Evolutionary conservation across 257 asterid genomes (phyloP).

Genomic region (Cynanchum wilfordii): DNA sequence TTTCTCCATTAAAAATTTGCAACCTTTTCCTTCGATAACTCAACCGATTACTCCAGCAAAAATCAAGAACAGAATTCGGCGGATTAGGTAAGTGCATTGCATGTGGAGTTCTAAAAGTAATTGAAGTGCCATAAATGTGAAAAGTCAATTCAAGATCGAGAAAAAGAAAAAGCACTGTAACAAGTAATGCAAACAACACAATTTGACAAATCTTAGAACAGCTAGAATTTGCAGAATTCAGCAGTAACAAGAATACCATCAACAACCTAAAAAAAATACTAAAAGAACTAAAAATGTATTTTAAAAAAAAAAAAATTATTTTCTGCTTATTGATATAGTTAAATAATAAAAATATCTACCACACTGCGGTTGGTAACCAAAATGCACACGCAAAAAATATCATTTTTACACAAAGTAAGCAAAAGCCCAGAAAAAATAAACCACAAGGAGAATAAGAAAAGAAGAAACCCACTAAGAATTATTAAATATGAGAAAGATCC

Average conservation of each 20-base stretch:
- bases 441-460: not conserved
- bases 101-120: not conserved
- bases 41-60: not conserved
- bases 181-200: not conserved
- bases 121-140: slow-evolving; percentile 1
- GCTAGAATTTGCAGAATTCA: not conserved
- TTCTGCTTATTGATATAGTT: not conserved
- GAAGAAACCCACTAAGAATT: not conserved
- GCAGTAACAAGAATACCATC: not conserved
- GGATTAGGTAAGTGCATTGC: not conserved
- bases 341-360: not conserved
- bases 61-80: not conserved
- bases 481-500: not conserved
- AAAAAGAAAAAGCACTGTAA: not conserved
- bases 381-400: not conserved
- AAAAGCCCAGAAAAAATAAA: not conserved
- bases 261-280: not conserved
- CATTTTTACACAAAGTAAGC: not conserved
- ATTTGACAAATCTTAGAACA: not conserved
- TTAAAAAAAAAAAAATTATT: not conserved
- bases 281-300: not conserved
- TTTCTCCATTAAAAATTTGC: not conserved
- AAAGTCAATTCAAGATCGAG: not conserved
- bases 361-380: not conserved
- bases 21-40: not conserved